Base-by-base conservation (phyloP, 2,329 filamentous ascomycete genomes). In the Fusarium poae region DNA sequence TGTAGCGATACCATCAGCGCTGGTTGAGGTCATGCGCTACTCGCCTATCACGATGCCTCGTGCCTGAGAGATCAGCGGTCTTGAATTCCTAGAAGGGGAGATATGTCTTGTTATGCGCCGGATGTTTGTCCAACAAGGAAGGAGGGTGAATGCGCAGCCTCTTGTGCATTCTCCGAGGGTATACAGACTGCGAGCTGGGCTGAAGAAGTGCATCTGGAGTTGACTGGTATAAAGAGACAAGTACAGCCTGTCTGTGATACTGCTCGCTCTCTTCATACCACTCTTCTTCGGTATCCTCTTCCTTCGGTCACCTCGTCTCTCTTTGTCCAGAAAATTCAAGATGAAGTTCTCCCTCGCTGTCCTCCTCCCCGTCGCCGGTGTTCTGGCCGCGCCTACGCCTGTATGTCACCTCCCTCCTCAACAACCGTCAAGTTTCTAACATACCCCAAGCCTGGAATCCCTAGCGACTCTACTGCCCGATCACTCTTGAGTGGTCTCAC, bases 401-500 rank as follows among this genome's bases (percentile, higher is more conserved):
- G 76, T 78, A 71, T 69, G 73, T 56, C 18, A 18, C 11, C 16
- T 16, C 15, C 13, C 16, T 13, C 11, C 11, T 16, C 23, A 18
- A 11, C 4, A 20, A n/a, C 25, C 13, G 39, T 13, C 21, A 16
- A 23, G 25, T 29, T 16, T 62, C 39, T 62, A 16, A 58, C 43
- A 34, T 16, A 13, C 20, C 5, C 34, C 21, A 11, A 73, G 77
- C 87, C 90, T 10, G 87, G 88, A 40, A 88, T 94, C 61, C 92
- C 92, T 20, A 83, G 84, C 7, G 81, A 82, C 1, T 76, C 86
- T 2, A 81, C 80, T 0, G 91, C 91, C 21, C 82, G 84, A 65
- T 83, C 82, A 9, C 83, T 87, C 65, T 86, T 94, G 34, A 81
- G 82, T 3, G 79, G 76, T 29, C 81, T 94, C 52, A 88, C 84